These are phyloP conservation scores for Tarenaya hassleriana DNA, from an alignment of 345 rosid genomes.

Conservation along the genomic window DNA sequence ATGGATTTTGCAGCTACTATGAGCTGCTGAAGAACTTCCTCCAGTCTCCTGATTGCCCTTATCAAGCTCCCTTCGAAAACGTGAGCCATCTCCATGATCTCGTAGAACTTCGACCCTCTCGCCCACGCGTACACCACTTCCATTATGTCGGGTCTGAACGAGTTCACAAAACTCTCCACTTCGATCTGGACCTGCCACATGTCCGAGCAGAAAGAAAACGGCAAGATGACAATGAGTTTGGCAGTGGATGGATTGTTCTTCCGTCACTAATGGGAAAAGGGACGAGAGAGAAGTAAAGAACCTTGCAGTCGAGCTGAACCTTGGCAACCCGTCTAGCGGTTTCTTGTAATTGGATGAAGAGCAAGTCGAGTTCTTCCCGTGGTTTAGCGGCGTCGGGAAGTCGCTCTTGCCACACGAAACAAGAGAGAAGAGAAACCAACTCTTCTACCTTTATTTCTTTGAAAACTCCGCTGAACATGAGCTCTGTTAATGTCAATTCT, in stretches of 20 bases:
- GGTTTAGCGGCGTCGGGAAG: slow-evolving; percentile 87
- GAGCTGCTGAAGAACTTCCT: slow-evolving; percentile 96
- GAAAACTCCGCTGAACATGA: slow-evolving; percentile 82
- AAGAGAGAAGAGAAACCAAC: slow-evolving; percentile 90
- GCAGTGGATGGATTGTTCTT: slow-evolving; percentile 11
- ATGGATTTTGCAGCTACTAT: slow-evolving; percentile 79
- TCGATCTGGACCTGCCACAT: slow-evolving; percentile 70
- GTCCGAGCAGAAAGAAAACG: neutral
- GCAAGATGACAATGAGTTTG: slow-evolving; percentile 10
- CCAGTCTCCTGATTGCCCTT: slow-evolving; percentile 92
- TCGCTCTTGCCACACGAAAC: slow-evolving; percentile 95
- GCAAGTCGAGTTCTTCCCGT: slow-evolving; percentile 86
- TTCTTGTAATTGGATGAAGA: slow-evolving; percentile 83
- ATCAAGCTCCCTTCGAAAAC: slow-evolving; percentile 99
- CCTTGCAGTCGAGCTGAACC: slow-evolving; percentile 95
- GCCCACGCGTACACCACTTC: slow-evolving; percentile 99
- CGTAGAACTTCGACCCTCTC: slow-evolving; percentile 86
- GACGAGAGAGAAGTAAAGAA: slow-evolving; percentile 20
- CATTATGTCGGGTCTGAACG: slow-evolving; percentile 92
- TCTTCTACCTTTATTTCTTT: slow-evolving; percentile 87
- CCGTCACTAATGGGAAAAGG: slow-evolving; percentile 4
- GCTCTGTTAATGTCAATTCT: slow-evolving; percentile 87
- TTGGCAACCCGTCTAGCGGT: slow-evolving; percentile 82
- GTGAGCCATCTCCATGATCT: slow-evolving; percentile 85
- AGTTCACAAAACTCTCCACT: slow-evolving; percentile 70